A percentile compares a stretch with the other conserved stretches of the same genome.
These are phyloP conservation scores for Coffea canephora DNA, from an alignment of 257 asterid genomes.

Conservation along the genomic window DNA sequence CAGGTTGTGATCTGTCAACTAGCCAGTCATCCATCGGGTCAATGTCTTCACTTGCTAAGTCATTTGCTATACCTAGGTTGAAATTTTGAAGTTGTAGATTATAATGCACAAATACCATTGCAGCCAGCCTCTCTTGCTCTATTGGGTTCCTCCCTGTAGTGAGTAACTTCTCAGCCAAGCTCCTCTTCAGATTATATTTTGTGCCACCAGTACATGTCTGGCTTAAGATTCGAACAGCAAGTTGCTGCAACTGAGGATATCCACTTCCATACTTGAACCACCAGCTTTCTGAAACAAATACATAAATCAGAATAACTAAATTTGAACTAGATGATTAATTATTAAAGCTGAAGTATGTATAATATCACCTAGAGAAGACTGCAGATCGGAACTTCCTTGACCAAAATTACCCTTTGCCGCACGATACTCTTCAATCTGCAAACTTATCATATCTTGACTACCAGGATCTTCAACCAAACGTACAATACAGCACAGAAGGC, in stretches of 20 bases:
- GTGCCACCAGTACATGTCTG: constrained; percentile 60
- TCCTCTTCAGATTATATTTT: constrained; percentile 41
- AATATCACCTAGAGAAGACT: constrained; percentile 10
- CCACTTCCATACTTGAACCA: constrained; percentile 52
- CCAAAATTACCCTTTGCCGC: constrained; percentile 8
- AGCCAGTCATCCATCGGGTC: constrained; percentile 36
- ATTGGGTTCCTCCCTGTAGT: constrained; percentile 16
- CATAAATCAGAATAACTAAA: neutral
- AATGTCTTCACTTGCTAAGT: constrained; percentile 11
- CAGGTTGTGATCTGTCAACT: constrained; percentile 1
- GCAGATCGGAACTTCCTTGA: neutral
- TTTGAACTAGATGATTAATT: neutral
- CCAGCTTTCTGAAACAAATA: constrained; percentile 52
- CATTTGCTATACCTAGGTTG: constrained; percentile 12
- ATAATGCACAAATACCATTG: constrained; percentile 42
- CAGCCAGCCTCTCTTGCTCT: constrained; percentile 34
- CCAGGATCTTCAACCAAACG: constrained; percentile 27
- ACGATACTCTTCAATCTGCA: constrained; percentile 13
- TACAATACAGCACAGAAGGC: constrained; percentile 34
- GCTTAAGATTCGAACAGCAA: constrained; percentile 51
- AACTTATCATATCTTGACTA: constrained; percentile 1
- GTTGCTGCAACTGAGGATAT: constrained; percentile 51
- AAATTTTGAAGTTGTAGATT: constrained; percentile 49
- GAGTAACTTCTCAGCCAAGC: constrained; percentile 38
- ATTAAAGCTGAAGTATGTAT: neutral